These are phyloP conservation scores for Chaetoceros tenuissimus DNA, from an alignment of 108 stramenopile genomes.

Conservation along the genomic window DNA sequence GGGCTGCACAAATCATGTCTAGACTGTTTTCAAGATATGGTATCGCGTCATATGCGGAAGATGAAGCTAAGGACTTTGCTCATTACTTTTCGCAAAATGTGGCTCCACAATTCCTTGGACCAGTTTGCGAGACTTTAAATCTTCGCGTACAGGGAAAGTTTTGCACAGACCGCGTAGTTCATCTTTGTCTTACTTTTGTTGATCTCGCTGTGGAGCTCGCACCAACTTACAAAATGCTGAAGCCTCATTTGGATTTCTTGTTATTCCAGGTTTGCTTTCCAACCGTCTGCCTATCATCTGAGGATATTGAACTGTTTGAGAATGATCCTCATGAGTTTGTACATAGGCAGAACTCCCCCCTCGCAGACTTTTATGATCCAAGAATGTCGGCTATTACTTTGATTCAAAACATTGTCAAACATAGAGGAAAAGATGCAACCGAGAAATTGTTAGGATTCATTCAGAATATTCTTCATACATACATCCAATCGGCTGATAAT, in stretches of 20 bases:
- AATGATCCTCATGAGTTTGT: slow-evolving; percentile 96
- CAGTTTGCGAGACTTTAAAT: slow-evolving; percentile 86
- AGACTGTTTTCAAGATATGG: slow-evolving; percentile 92
- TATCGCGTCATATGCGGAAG: slow-evolving; percentile 85
- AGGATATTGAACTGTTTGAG: slow-evolving; percentile 86
- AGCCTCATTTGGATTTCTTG: slow-evolving; percentile 96
- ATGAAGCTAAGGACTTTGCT: slow-evolving; percentile 84
- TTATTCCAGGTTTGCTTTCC: slow-evolving; percentile 95
- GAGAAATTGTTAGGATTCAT: slow-evolving; percentile 72
- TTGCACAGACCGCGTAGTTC: slow-evolving; percentile 92
- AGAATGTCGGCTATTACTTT: slow-evolving; percentile 89
- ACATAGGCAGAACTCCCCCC: slow-evolving; percentile 85
- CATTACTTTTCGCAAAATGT: slow-evolving; percentile 79
- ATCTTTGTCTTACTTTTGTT: slow-evolving; percentile 89
- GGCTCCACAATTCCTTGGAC: slow-evolving; percentile 77
- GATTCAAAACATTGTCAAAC: slow-evolving; percentile 85
- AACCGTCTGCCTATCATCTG: slow-evolving; percentile 78
- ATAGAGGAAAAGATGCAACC: slow-evolving; percentile 87
- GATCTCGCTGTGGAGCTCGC: slow-evolving; percentile 86
- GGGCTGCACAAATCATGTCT: slow-evolving; percentile 91
- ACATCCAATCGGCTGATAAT: slow-evolving; percentile 57
- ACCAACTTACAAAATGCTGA: slow-evolving; percentile 91
- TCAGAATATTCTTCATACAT: slow-evolving; percentile 74
- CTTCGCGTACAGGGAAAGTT: slow-evolving; percentile 82
- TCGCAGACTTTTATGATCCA: slow-evolving; percentile 94